Base-by-base conservation (phyloP, 2,329 filamentous ascomycete species). In the Didymellaceae sp. region DNA sequence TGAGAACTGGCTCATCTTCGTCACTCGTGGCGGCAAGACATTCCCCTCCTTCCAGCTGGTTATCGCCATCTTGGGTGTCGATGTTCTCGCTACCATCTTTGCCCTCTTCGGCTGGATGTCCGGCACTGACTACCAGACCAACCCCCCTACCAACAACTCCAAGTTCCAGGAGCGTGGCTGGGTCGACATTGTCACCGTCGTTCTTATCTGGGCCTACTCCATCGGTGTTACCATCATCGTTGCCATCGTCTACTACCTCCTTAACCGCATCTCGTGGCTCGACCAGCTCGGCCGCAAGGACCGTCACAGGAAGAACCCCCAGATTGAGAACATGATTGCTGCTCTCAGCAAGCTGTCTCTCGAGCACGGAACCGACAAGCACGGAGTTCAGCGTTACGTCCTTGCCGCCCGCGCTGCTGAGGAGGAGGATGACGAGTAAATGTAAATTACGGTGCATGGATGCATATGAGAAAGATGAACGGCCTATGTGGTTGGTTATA, bases 41-140 rank as follows among this genome's bases (percentile, higher is more conserved):
- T 87, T 83, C 79, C 88, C 88, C 52, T 89, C 86, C 2, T 89
- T 86, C 84, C 87, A 90, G 75, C 79, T 91, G 45, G 80, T 90
- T 54, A 78, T 77, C 57, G 88, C 88, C 62, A 90, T 90, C 72
- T 77, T 88, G 61, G 79, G 82, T 71, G 88, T 91, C 67, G 88
- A 90, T 71, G 81, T 84, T 42, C 74, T 90, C 21, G 84, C 88
- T 28, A 90, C 87, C 48, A 78, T 90, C 67, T 91, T 90, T 82
- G 84, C 81, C 75, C 74, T 89, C 67, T 90, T 90, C 77, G 88
- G 88, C 52, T 90, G 87, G 87, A 77, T 91, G 62, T 82, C 81
- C 33, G 85, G 84, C 52, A 74, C 75, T 38, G 74, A 55, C 46
- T 72, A 64, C 68, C 59, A 71, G 72, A 73, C 75, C 62, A 70